These are phyloP conservation scores for Emmonsiellopsis sp. DNA, from an alignment of 2,329 filamentous ascomycete genomes.

Conservation along the genomic window DNA sequence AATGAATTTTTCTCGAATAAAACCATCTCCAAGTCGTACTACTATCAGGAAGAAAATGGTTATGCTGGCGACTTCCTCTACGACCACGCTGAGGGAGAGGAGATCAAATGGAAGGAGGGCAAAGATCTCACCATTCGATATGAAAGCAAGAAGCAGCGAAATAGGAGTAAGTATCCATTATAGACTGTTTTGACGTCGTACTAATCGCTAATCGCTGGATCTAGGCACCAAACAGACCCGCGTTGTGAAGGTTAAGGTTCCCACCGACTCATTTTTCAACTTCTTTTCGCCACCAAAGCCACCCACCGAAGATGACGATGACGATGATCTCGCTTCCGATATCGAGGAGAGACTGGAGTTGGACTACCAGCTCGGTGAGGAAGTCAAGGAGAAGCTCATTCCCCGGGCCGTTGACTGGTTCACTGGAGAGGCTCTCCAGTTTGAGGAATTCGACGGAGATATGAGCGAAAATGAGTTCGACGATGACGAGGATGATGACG, in stretches of 20 bases:
- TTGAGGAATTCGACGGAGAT: slow-evolving; percentile 85
- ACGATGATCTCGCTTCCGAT: slow-evolving; percentile 68
- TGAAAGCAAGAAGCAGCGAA: slow-evolving; percentile 99
- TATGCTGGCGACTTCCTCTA: slow-evolving; percentile 99
- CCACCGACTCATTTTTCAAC: slow-evolving; percentile 97
- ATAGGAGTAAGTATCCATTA: slow-evolving; percentile 77
- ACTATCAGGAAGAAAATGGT: slow-evolving; percentile 96
- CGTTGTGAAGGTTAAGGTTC: slow-evolving; percentile 97
- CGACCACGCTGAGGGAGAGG: slow-evolving; percentile 94
- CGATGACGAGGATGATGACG: slow-evolving; percentile 88
- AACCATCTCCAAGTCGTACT: slow-evolving; percentile 95
- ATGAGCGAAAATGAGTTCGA: slow-evolving; percentile 74
- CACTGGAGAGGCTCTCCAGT: slow-evolving; percentile 93
- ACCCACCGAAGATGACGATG: slow-evolving; percentile 58
- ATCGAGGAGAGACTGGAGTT: slow-evolving; percentile 97
- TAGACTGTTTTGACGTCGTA: neutral
- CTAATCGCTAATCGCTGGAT: neutral
- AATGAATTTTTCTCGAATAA: slow-evolving; percentile 99
- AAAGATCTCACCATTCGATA: slow-evolving; percentile 90
- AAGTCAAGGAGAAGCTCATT: slow-evolving; percentile 99
- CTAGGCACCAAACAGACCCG: slow-evolving; percentile 97
- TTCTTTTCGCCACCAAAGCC: slow-evolving; percentile 95
- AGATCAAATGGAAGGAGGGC: slow-evolving; percentile 91
- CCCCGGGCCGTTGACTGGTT: slow-evolving; percentile 99
- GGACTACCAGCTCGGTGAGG: slow-evolving; percentile 96